These are phyloP conservation scores for Eucalyptus polybractea DNA, from an alignment of 345 rosid species.

Conservation along the genomic window DNA sequence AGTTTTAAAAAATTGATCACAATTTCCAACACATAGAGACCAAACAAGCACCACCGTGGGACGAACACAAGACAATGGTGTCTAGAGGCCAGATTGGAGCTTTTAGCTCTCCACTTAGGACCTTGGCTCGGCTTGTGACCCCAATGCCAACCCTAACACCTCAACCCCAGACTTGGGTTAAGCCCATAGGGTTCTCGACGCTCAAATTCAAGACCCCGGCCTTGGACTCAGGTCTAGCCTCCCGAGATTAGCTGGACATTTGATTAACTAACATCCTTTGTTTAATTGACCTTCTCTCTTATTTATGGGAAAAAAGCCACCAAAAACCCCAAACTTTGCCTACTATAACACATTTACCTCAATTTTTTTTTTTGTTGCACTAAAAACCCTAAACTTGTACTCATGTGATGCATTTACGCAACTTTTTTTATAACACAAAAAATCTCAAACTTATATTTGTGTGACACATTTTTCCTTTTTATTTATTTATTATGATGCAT, in stretches of 20 bases:
- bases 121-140: background rate
- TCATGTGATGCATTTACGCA: rapidly evolving
- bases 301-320: too few species aligned
- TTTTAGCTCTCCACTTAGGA: background rate
- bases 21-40: background rate
- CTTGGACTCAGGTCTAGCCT: background rate
- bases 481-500: too few species aligned
- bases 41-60: background rate
- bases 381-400: too few species aligned
- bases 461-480: too few species aligned
- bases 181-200: background rate
- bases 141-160: background rate
- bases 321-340: too few species aligned
- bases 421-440: too few species aligned
- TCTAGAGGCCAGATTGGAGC: background rate
- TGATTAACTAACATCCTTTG: background rate
- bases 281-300: background rate
- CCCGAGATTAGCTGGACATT: background rate
- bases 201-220: background rate
- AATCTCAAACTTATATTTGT: too few species aligned
- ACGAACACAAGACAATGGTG: background rate
- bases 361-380: too few species aligned
- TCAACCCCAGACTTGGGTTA: background rate
- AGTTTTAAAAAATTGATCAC: too few species aligned
- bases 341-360: too few species aligned